Base-by-base conservation (phyloP, 345 rosid species). In the Linum usitatissimum region DNA sequence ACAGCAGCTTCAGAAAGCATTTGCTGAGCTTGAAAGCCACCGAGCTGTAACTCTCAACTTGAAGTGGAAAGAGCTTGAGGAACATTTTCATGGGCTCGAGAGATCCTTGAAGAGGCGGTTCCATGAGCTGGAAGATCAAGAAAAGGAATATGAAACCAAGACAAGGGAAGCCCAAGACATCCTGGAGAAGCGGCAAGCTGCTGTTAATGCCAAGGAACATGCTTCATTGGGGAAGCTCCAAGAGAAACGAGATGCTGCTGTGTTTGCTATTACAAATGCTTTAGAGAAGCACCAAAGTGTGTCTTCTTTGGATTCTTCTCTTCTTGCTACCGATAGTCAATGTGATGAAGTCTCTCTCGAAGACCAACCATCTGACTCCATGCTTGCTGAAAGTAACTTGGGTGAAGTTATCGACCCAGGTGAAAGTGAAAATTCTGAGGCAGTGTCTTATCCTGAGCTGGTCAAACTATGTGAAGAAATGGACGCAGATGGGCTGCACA, bases 1-100 rank as follows among this genome's bases (percentile, higher is more conserved):
- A 71, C 90, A 84, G 64, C 97, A 94, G 77, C 99, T 94, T 80
- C 97, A 93, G 88, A 90, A 78, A 78, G 99, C 99, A 13, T 93
- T 93, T 80, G 91, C 97, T 75, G 97, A 93, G 77, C 99, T 93
- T 66, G 97, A 93, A 75, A 87, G 92, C 65, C 88, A 90, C 61
- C 83, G 92, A 61, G 96, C 96, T 2, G 76, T 93, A 58, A 82
- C 97, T 7, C 92, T 93, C 61, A 87, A 93, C 75, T 58, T 93
- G 73, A 93, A 84, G 72, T 90, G 99, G 99, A 87, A 87, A 77
- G 99, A 87, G 73, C 83, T 93, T 45, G 97, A 93, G 77, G 97
- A 87, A 69, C 97, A 93, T 82, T 93, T 93, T 68, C 90, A 90
- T 72, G 99, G 99, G 65, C 96, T 93, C 55, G 97, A 93, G 75